These are phyloP conservation scores for Mortierella claussenii DNA, from an alignment of 192 early-diverging fungal species.

Conservation along the genomic window DNA sequence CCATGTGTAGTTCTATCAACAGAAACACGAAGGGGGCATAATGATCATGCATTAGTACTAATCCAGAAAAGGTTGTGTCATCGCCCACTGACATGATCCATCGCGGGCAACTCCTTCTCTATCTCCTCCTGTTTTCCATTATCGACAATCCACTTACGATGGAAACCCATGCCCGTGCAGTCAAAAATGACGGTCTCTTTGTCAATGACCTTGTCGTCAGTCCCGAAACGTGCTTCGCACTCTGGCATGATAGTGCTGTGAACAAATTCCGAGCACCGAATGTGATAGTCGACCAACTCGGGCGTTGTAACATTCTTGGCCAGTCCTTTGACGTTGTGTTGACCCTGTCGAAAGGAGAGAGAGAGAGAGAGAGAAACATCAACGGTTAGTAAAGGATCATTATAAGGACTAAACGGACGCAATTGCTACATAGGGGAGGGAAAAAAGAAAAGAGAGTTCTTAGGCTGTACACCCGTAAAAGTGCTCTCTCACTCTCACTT, in stretches of 20 bases:
- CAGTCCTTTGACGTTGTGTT: conserved; percentile 72
- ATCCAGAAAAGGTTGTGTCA: too few relatives aligned
- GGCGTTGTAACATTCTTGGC: conserved; percentile 67
- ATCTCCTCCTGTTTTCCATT: too few relatives aligned
- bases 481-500: too few relatives aligned
- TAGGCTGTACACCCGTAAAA: too few relatives aligned
- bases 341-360: conserved; percentile 51
- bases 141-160: conserved; percentile 69
- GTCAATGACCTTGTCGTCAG: conserved; percentile 68
- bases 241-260: conserved; percentile 79
- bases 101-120: too few relatives aligned
- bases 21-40: too few relatives aligned
- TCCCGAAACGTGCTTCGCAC: conserved; percentile 74
- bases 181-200: conserved; percentile 92
- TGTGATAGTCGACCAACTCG: conserved; percentile 75
- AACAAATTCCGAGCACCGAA: conserved; percentile 77
- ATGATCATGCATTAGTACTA: too few relatives aligned
- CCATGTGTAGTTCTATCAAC: conserved; percentile 73
- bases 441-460: too few relatives aligned
- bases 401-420: too few relatives aligned
- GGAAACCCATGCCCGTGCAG: conserved; percentile 84
- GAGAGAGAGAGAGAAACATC: neutral
- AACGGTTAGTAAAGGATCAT: too few relatives aligned
- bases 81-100: too few relatives aligned
- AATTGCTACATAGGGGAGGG: too few relatives aligned